Base-by-base conservation (phyloP, 176 grass and related monocot species). In the Alloteropsis semialata region DNA sequence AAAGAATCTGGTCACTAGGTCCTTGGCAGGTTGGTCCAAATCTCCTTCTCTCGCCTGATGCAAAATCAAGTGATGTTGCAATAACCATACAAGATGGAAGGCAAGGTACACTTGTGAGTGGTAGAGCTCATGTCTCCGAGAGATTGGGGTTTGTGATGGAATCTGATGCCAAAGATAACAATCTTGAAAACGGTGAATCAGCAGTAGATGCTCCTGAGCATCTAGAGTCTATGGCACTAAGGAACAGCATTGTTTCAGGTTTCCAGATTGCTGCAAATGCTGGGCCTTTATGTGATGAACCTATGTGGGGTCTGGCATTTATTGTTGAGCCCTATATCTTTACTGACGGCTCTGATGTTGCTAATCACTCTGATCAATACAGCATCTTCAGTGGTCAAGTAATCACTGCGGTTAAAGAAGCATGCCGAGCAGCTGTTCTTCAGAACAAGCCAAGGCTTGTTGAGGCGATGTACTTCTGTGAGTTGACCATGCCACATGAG, bases 391-490 rank as follows among this genome's bases (percentile, higher is more conserved):
- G 86, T 43, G 92, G 95, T 41, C 95, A 98, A 87, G 92, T 95
- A 21, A 94, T 98, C 77, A 91, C 92, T 24, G 90, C 82, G 32
- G 92, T 98, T 17, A 98, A 94, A 72, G 95, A 95, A 87, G 95
- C 95, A 69, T 98, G 95, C 67, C 78, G 82, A 84, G 65, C 82
- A 65, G 92, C 90, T 38, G 79, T 98, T 45, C 86, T 93, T 79
- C 95, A 95, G 88, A 95, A 91, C 78, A 94, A 93, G 30, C 95
- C 95, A 53, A 91, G 95, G 83, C 84, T 98, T 67, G 95, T 98
- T 16, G 90, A 98, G 80, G 84, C 84, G 21, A 86, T 93, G 88
- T 98, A 98, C 65, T 95, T 93, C 41, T 93, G 95, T 58, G 95
- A 98, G 44, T 68, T 98, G 77, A 95, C 82, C 48, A 90, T 92